Evolutionary conservation across 2,329 filamentous ascomycete genomes (phyloP).

Genomic region (Trichoderma semiorbis): DNA sequence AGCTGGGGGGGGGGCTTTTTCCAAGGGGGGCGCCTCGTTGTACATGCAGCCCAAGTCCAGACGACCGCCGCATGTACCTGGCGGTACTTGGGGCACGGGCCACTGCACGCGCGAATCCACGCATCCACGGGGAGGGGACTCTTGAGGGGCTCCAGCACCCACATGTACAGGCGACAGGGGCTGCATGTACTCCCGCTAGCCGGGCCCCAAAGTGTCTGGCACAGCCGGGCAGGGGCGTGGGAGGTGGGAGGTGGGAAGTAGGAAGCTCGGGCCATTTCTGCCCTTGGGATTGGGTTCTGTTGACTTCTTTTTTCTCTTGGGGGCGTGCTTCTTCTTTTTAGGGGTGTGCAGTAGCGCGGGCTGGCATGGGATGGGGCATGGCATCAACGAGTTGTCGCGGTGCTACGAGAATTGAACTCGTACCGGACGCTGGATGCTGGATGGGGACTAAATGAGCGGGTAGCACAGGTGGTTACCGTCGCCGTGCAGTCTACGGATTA

Average conservation of each 20-base stretch:
- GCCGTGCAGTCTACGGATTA: too few relatives aligned
- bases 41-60: slow-evolving; percentile 16
- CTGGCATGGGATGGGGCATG: neutral
- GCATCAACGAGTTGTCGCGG: neutral
- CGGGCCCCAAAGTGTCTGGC: neutral
- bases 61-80: neutral
- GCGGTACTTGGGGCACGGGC: neutral
- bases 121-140: too few relatives aligned
- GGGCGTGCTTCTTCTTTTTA: neutral
- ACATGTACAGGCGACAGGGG: slow-evolving; percentile 12
- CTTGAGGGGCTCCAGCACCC: neutral
- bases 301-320: neutral
- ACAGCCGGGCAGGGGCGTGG: slow-evolving; percentile 2
- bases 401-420: neutral
- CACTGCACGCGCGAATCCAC: neutral
- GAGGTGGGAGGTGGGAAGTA: neutral
- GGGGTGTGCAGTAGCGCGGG: neutral
- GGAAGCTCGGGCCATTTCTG: neutral
- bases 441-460: neutral
- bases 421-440: neutral
- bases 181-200: slow-evolving; percentile 6
- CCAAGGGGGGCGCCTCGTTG: slow-evolving; percentile 10
- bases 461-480: neutral
- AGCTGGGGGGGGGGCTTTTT: neutral
- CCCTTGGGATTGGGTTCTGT: neutral